A percentile compares a stretch with the other conserved stretches of the same genome.
These are phyloP conservation scores for Isatis lusitanica DNA, from an alignment of 441 rosid species.

Conservation along the genomic window DNA sequence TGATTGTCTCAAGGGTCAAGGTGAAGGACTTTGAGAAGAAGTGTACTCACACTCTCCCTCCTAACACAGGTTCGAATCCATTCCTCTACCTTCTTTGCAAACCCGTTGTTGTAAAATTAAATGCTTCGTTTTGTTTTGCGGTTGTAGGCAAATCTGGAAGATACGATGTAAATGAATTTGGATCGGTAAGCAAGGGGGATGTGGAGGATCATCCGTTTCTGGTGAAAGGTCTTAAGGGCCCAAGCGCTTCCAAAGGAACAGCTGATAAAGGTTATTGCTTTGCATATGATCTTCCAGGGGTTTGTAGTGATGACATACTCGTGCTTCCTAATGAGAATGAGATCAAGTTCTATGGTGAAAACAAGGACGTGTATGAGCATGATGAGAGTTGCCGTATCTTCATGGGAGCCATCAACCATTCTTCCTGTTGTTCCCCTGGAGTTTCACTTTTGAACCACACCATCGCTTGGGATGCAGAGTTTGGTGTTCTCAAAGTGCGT, in stretches of 20 bases:
- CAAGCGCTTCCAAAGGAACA: neutral
- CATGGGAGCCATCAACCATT: neutral
- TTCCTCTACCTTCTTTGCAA: no score
- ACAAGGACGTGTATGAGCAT: neutral
- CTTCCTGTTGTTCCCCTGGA: neutral
- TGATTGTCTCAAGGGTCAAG: slow-evolving; percentile 25
- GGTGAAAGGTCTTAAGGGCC: neutral
- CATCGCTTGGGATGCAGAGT: neutral
- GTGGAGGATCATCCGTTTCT: neutral
- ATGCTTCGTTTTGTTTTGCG: neutral
- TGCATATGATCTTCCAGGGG: neutral
- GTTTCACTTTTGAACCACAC: neutral
- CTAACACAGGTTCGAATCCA: slow-evolving; percentile 16
- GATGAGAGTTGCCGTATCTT: neutral
- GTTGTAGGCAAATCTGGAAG: neutral
- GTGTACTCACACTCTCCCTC: slow-evolving; percentile 17
- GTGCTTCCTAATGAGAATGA: neutral
- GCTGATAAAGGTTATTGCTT: neutral
- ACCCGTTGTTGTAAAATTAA: no score
- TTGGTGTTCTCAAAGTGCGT: neutral
- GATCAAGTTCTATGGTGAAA: neutral
- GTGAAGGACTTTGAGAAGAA: slow-evolving; percentile 1
- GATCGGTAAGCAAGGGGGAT: neutral
- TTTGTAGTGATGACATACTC: neutral
- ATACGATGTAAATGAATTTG: no score